A percentile compares a stretch with the other conserved stretches of the same genome.
phyloP scores from a whole-genome alignment of 2,329 filamentous ascomycete genomes.

The Onygenales sp. region DNA sequence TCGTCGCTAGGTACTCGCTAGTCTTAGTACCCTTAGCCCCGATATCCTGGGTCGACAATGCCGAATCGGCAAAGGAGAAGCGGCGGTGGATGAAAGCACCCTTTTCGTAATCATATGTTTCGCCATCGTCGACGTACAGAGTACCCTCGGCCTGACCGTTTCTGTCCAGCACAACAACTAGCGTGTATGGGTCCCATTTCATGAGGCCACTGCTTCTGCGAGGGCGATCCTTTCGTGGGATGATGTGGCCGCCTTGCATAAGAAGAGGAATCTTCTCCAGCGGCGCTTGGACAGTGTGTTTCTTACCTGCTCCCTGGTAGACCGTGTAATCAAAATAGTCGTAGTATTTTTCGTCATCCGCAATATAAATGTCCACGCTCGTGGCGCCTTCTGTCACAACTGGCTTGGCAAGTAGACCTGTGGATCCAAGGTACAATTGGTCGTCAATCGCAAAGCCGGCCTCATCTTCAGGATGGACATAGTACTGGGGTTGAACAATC shows the following conservation, averaged over 20 bases:
- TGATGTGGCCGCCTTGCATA: constrained; percentile 87
- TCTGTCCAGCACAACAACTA: constrained; percentile 64
- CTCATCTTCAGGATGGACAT: constrained; percentile 79
- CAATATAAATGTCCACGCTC: constrained; percentile 71
- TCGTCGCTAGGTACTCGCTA: constrained; percentile 66
- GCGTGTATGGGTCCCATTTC: constrained; percentile 90
- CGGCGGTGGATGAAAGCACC: constrained; percentile 81
- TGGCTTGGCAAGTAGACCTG: constrained; percentile 86
- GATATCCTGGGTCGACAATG: constrained; percentile 61
- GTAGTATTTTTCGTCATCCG: constrained; percentile 83
- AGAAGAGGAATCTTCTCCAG: constrained; percentile 80
- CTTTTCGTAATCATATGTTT: constrained; percentile 76
- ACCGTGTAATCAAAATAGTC: constrained; percentile 86
- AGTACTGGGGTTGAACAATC: constrained; percentile 86
- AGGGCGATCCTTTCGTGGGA: constrained; percentile 80
- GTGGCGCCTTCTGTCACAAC: constrained; percentile 68
- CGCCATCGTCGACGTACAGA: constrained; percentile 87
- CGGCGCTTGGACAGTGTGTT: constrained; percentile 61
- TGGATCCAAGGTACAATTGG: constrained; percentile 83
- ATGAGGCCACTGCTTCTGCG: constrained; percentile 79
- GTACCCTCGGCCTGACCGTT: constrained; percentile 67
- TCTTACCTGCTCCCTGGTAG: constrained; percentile 62
- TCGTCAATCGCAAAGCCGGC: constrained; percentile 81
- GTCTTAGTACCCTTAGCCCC: constrained; percentile 53
- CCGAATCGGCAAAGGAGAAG: constrained; percentile 56